Evolutionary conservation across 805 yeast species (phyloP), one percentile per base, ranked within the genome.

Genomic region (Candida vaughaniae): DNA sequence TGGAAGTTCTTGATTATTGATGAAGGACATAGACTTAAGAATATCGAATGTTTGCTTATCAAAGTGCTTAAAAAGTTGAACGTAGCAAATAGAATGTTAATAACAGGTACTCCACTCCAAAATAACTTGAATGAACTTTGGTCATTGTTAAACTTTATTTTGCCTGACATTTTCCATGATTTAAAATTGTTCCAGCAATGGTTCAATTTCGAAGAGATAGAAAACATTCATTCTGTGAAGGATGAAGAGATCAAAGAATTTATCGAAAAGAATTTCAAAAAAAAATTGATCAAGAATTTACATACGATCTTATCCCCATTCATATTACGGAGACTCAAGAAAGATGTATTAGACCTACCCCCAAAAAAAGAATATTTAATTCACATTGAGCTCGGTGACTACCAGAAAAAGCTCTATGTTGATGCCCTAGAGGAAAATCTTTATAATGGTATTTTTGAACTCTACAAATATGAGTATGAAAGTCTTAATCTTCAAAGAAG

Each of bases 81-180:
- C 11, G 80, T 84, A 1, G 69, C 78, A 1, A 91, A 91, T 53
- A 67, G 96, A 43, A 65, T 91, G 31, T 64, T 91, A 18, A 64
- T 91, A 10, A 91, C 99, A 0, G 99, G 99, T n/a, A 91, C 99
- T 0, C 98, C 99, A 0, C 66, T 91, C 35, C 99, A 91, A 58
- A 91, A 91, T 56, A 91, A 90, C 52, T 65, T 91, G 39, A 76
- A 83, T 36, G 98, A 93, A 60, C 64, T 93, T 25, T 91, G 98
- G 98, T 84, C 96, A 0, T 65, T 93, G 39, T 68, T 91, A 37
- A 93, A 93, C 55, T 91, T 91, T 54, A 82, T 93, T 23, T 66
- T 91, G 35, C 99, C 99, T 0, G 96, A 89, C 51, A 85, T 93
- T 19, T 91, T 91, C 57, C 86, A 86, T 29, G 98, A 91, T 58